Conservation (phyloP, 2,329 filamentous ascomycete genomes). For the Aspergillus sojae region DNA sequence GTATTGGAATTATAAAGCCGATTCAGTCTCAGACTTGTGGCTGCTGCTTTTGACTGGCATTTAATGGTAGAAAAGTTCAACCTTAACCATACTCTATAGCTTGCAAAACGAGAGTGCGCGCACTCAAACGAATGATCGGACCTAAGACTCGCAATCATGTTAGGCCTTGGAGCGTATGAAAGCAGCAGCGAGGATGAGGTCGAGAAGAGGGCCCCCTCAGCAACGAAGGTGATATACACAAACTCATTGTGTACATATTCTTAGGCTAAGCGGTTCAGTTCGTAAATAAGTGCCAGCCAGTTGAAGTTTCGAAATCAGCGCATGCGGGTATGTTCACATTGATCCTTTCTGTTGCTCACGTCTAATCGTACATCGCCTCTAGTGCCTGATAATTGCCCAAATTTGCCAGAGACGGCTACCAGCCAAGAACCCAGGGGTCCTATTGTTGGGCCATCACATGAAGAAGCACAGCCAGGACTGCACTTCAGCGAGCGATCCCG, state of each 20-base stretch:
- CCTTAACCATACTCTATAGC: constrained; percentile 6
- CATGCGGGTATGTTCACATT: constrained; percentile 12
- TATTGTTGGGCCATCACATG: constrained; percentile 41
- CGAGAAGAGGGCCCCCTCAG: constrained; percentile 18
- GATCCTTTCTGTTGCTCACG: background rate
- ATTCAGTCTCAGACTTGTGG: background rate
- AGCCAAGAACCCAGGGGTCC: constrained; percentile 29
- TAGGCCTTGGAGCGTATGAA: constrained; percentile 46
- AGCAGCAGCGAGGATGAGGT: constrained; percentile 51
- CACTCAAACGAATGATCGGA: background rate
- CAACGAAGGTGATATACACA: constrained; percentile 26
- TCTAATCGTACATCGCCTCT: background rate
- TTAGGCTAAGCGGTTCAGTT: constrained; percentile 18
- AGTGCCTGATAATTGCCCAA: constrained; percentile 11
- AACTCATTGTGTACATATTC: background rate
- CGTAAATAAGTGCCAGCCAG: constrained; percentile 7
- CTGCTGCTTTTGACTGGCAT: background rate
- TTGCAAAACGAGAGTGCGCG: background rate
- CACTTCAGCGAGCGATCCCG: constrained; percentile 33
- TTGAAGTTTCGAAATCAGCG: constrained; percentile 3
- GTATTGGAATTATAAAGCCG: background rate
- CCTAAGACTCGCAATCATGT: constrained; percentile 32
- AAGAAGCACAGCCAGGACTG: constrained; percentile 23
- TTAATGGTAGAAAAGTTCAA: background rate
- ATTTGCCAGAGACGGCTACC: constrained; percentile 1